Percentiles rank a stretch among this genome's conserved stretches.
phyloP scores from a whole-genome alignment of 2,329 filamentous ascomycete species.

The Penicillium sp. region DNA sequence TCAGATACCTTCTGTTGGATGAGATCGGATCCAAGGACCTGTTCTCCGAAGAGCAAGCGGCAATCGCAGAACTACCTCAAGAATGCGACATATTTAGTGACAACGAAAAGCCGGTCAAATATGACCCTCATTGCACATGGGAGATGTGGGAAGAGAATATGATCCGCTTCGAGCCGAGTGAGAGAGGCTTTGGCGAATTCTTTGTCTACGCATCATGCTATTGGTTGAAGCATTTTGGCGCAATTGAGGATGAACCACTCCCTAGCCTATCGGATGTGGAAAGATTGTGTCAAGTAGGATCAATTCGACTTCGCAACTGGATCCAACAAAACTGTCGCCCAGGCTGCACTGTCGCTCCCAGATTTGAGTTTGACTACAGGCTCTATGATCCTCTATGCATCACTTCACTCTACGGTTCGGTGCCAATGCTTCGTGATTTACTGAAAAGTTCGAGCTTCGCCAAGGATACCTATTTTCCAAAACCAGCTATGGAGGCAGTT shows the following conservation, averaged over 20 bases:
- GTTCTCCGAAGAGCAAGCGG: constrained; percentile 25
- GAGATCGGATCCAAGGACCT: constrained; percentile 24
- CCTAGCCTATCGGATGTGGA: constrained; percentile 7
- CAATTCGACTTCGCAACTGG: constrained; percentile 29
- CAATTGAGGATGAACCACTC: constrained; percentile 14
- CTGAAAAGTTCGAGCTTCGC: constrained; percentile 18
- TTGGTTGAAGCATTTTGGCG: constrained; percentile 29
- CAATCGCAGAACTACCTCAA: constrained; percentile 20
- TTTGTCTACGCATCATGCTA: constrained; percentile 36
- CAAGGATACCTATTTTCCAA: constrained; percentile 10
- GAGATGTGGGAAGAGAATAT: constrained; percentile 29
- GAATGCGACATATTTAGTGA: constrained; percentile 21
- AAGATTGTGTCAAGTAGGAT: constrained; percentile 15
- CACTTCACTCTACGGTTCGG: constrained; percentile 30
- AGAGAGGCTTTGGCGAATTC: constrained; percentile 23
- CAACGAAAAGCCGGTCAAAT: constrained; percentile 12
- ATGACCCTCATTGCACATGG: constrained; percentile 22
- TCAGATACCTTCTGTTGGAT: constrained; percentile 17
- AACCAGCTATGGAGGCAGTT: constrained; percentile 16
- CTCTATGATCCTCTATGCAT: constrained; percentile 34
- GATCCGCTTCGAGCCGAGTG: constrained; percentile 21
- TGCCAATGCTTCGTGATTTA: constrained; percentile 26
- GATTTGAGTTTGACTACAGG: constrained; percentile 26
- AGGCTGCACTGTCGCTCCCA: constrained; percentile 24
- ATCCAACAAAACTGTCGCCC: constrained; percentile 28